Base-by-base conservation (phyloP, 768 basidiomycete species). In the Podaxis sp. region DNA sequence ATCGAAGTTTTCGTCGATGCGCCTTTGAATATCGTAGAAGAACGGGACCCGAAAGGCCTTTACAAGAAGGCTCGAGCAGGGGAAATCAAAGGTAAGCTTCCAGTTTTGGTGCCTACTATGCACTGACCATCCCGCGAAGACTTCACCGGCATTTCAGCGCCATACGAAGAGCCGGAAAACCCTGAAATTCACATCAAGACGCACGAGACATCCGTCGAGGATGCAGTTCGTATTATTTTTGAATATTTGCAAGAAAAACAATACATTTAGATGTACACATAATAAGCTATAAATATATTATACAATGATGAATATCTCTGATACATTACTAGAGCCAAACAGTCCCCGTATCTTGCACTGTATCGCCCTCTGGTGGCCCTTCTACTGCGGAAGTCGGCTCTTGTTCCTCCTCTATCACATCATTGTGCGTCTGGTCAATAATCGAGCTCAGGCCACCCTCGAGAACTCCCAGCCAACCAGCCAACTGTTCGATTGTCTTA, bases 131-230 rank as follows among this genome's bases (percentile, higher is more conserved):
- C n/a, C 49, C 2, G 15, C 8, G 8, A 70, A 99, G 97, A 99
- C 60, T 99, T 99, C 77, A 99, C 97, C 52, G 97, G 97, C 6
- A 90, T 99, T 73, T 96, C 95, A 22, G 94, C 97, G 4, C 97
- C 97, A 17, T 99, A 99, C 74, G 97, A 99, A 76, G 85, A 87
- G 4, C 97, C 97, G 17, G 80, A 81, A 60, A 76, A 77, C 13
- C 89, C 97, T 48, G 97, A 99, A 76, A 85, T 99, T 64, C 95
- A 96, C 78, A 90, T 99, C 75, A 88, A 84, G 71, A 99, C 96
- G 2, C 84, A 92, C 71, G 82, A 95, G 74, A 82, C 81, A 26
- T 85, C 89, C 68, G 89, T 99, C 37, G 79, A 82, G 24, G 86
- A 89, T 60, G 89, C 93, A 57, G 95, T 98, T 50, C 79, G 82